Conservation (phyloP, 345 rosid species). For the Orychophragmus violaceus region DNA sequence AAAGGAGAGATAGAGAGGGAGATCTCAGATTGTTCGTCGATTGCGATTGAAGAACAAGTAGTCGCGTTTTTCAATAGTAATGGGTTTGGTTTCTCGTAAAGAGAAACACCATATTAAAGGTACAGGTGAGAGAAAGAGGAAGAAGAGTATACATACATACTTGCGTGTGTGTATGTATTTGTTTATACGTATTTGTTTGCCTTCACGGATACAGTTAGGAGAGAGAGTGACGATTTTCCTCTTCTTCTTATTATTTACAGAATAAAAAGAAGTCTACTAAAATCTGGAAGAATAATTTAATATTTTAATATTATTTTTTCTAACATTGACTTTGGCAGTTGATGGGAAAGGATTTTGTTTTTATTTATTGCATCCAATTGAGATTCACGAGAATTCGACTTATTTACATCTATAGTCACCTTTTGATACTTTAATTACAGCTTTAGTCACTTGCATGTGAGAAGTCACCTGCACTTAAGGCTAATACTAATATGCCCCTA, state of each 20-base stretch:
- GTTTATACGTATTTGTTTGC: conserved; percentile 29
- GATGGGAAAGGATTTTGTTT: conserved; percentile 25
- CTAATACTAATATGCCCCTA: no score
- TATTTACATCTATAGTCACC: no score
- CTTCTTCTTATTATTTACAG: background rate
- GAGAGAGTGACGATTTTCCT: conserved; percentile 19
- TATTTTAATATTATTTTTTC: no score
- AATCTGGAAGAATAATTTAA: background rate
- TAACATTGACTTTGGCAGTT: conserved; percentile 26
- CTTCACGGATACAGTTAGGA: conserved; percentile 34
- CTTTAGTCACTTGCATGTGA: no score
- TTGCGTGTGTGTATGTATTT: conserved; percentile 5
- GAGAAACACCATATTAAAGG: conserved; percentile 25
- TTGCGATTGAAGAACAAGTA: conserved; percentile 12
- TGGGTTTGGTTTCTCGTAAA: conserved; percentile 28
- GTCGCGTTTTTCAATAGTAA: conserved; percentile 10
- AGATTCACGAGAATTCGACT: conserved; percentile 25
- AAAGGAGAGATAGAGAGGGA: conserved; percentile 14
- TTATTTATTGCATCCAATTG: conserved; percentile 32
- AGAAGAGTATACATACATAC: conserved; percentile 24
- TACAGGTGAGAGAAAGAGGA: conserved; percentile 22
- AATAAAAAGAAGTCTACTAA: conserved; percentile 26
- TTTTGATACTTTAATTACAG: no score
- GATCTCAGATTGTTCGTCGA: conserved; percentile 16
- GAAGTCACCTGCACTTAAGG: no score